Evolutionary conservation across 2,329 filamentous ascomycete genomes (phyloP), one percentile per base, ranked within the genome.

Genomic region (Zymoseptoria crescenta): DNA sequence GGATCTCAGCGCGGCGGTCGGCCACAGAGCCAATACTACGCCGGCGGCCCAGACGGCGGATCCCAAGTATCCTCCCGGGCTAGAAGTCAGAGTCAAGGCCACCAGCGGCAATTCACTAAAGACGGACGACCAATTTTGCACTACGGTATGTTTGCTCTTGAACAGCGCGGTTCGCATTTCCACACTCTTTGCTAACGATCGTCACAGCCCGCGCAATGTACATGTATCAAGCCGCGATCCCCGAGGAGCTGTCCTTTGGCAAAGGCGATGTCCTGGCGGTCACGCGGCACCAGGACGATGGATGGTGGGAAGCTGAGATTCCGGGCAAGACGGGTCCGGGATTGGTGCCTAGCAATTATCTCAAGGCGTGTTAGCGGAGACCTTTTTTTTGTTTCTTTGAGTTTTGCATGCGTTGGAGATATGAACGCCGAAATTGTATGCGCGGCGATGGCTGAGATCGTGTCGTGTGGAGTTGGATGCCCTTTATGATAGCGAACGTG

Each of bases 221-320:
- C 75, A 86, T 90, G 78, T 99, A 99, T 74, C 86, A 88, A 70
- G 91, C 94, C 2, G 93, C 91, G 21, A 99, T 99, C 59, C 91
- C 93, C 0, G 94, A 97, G 72, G 95, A 99, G 75, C 79, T 99
- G 20, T 88, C 88, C 13, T 99, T 99, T 74, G 81, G 81, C 52
- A 99, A 99, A 77, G 92, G 92, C 53, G 95, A 99, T 71, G 85
- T 93, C 60, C 80, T 99, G 13, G 91, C 93, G 1, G 86, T 99
- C 13, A 79, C 96, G 52, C 83, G 92, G 61, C 85, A 96, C 69
- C 94, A 99, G 75, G 94, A 99, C 72, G 94, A 99, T 71, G 94
- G 94, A 20, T 99, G 94, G 94, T 99, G 95, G 94, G 94, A 99
- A 77, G 95, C 95, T 10, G 93, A 96, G 74, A 84, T 96, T 49